Base-by-base conservation (phyloP, 495 filamentous ascomycete species). In the Tuber magnatum region DNA sequence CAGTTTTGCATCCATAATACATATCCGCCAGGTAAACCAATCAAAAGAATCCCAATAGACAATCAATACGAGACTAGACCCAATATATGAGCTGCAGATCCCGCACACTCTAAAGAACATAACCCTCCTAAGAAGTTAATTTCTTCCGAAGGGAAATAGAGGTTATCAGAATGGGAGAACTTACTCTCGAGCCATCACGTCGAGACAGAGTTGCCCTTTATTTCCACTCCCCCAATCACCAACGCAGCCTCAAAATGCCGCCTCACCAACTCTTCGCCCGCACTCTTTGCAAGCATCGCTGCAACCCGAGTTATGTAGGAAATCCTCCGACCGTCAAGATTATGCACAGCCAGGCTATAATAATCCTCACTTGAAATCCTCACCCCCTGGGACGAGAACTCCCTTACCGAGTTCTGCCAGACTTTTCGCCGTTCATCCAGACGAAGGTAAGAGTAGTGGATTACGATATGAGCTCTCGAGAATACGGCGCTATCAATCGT, bases 401-500 rank as follows among this genome's bases (percentile, higher is more conserved):
- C 20, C n/a, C 28, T 16, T 5, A 78, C 51, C 10, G 70, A 48
- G 41, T 76, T 71, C 16, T 70, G 68, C 77, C 75, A 79, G 39
- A 77, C 42, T 22, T 43, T 24, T 43, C 7, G 24, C 10, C 77
- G 56, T 9, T 51, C 43, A 20, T 73, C 75, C 10, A 1, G n/a
- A 2, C 9, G 28, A n/a, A 71, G 75, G 35, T n/a, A 32, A 18
- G 7, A 24, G 80, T 85, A 85, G 77, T 84, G 81, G 16, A 87
- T 80, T 42, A 80, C 81, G 56, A 86, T 75, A 75, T 87, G 85
- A 73, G 88, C 87, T n/a, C 85, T 84, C 6, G 84, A 87, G 77
- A 86, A 86, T 82, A 86, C 85, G n/a, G 84, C 87, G 48, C 84
- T 83, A 79, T 88, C 87, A 75, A 88, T 83, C 7, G 83, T 81